Conservation (phyloP, 2,329 filamentous ascomycete genomes). For the Laburnicola sp. region DNA sequence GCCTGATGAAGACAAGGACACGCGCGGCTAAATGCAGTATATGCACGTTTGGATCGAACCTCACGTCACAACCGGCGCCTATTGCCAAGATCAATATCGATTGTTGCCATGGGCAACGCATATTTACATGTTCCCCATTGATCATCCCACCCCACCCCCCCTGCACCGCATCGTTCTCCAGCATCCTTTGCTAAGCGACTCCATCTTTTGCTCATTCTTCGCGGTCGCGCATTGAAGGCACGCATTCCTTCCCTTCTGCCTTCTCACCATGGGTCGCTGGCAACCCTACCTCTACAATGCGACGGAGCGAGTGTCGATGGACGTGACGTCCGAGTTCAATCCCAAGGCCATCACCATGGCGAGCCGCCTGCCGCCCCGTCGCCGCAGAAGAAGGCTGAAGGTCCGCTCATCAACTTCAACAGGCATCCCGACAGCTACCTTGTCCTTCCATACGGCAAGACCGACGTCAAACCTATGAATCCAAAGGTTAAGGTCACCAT, state of each 20-base stretch:
- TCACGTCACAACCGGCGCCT: conserved; percentile 23
- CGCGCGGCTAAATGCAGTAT: neutral
- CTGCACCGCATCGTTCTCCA: conserved; percentile 32
- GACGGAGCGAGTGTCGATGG: conserved; percentile 52
- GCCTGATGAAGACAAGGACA: neutral
- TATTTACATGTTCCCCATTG: conserved; percentile 35
- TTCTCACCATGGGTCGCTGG: conserved; percentile 49
- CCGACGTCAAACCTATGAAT: conserved; percentile 67
- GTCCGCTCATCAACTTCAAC: conserved; percentile 81
- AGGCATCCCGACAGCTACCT: conserved; percentile 78
- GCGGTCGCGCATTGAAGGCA: conserved; percentile 28
- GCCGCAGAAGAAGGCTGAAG: conserved; percentile 66
- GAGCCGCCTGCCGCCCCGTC: conserved; percentile 67
- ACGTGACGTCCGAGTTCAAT: conserved; percentile 68
- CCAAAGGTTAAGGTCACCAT: conserved; percentile 70
- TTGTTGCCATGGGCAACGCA: conserved; percentile 38
- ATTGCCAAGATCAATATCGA: conserved; percentile 21
- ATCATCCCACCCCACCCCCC: conserved; percentile 26
- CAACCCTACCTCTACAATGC: conserved; percentile 76
- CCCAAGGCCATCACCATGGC: conserved; percentile 83
- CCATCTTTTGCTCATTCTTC: conserved; percentile 30
- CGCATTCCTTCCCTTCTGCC: conserved; percentile 32
- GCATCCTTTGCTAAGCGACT: conserved; percentile 42
- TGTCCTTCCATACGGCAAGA: conserved; percentile 64
- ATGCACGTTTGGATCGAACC: neutral